phyloP scores from a whole-genome alignment of 2,329 filamentous ascomycete species.

The Nemania sp. region DNA sequence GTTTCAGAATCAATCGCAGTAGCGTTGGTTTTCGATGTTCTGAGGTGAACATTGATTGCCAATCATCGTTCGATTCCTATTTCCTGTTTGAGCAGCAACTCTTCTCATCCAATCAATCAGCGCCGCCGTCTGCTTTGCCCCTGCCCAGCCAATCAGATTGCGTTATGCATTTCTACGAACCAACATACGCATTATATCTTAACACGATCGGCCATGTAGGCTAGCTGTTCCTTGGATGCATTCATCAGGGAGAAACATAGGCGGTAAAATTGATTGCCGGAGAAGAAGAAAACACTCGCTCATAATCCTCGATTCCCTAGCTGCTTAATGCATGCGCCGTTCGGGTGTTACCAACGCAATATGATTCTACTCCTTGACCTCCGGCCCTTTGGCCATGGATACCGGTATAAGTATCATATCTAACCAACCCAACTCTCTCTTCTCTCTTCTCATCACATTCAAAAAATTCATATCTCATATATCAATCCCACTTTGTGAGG shows the following conservation, averaged over 20 bases:
- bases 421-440: background rate
- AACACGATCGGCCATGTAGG: no score
- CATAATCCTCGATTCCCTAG: background rate
- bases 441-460: constrained; percentile 1
- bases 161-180: no score
- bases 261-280: background rate
- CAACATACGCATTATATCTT: no score
- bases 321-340: no score
- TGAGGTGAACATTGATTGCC: no score
- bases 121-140: background rate
- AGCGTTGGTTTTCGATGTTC: no score
- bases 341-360: no score
- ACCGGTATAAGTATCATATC: constrained; percentile 14
- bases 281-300: background rate
- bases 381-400: no score
- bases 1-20: no score
- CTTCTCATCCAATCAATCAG: constrained; percentile 18
- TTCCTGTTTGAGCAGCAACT: constrained; percentile 9
- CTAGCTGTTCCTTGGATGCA: background rate
- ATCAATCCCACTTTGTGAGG: constrained; percentile 15
- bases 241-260: background rate
- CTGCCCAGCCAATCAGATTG: constrained; percentile 7
- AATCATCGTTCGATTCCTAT: constrained; percentile 4
- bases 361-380: no score
- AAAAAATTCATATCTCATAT: background rate